phyloP scores from a whole-genome alignment of 2,329 filamentous ascomycete species.

The Cytospora piceicola region DNA sequence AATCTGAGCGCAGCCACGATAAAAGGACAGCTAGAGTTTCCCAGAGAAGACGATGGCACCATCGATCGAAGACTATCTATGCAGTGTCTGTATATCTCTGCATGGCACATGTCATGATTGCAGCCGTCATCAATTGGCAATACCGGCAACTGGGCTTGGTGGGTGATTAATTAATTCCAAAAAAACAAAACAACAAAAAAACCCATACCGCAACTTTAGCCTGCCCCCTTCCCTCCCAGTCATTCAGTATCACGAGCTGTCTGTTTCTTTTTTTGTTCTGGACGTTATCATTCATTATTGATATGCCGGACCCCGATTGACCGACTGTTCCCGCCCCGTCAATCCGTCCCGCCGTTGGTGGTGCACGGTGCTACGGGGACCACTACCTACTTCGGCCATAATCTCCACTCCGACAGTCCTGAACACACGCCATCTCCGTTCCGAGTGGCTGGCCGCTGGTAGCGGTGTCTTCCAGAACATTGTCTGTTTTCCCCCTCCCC shows the following conservation, averaged over 20 bases:
- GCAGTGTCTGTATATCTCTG: too few species aligned
- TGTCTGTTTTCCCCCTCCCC: too few species aligned
- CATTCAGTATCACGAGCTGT: not conserved
- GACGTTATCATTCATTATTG: too few species aligned
- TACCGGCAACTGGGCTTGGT: not conserved
- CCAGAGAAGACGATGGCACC: constrained; percentile 1
- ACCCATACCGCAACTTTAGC: too few species aligned
- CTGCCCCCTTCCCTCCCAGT: not conserved
- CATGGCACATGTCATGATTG: not conserved
- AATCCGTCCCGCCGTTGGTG: too few species aligned
- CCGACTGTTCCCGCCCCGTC: too few species aligned
- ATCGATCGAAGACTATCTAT: not conserved
- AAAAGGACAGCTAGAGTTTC: not conserved
- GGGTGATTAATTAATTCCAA: not conserved
- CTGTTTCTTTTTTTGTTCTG: not conserved
- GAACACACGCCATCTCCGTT: not conserved
- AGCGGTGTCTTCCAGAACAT: not conserved
- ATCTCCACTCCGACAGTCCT: not conserved
- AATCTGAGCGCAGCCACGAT: constrained; percentile 1
- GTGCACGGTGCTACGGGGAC: not conserved
- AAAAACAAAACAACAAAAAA: too few species aligned
- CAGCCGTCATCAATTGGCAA: not conserved
- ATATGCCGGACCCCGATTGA: not conserved
- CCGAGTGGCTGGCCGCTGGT: not conserved
- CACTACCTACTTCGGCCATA: not conserved